These are phyloP conservation scores for Aurifilum marmelostoma DNA, from an alignment of 2,329 filamentous ascomycete species.

Conservation along the genomic window DNA sequence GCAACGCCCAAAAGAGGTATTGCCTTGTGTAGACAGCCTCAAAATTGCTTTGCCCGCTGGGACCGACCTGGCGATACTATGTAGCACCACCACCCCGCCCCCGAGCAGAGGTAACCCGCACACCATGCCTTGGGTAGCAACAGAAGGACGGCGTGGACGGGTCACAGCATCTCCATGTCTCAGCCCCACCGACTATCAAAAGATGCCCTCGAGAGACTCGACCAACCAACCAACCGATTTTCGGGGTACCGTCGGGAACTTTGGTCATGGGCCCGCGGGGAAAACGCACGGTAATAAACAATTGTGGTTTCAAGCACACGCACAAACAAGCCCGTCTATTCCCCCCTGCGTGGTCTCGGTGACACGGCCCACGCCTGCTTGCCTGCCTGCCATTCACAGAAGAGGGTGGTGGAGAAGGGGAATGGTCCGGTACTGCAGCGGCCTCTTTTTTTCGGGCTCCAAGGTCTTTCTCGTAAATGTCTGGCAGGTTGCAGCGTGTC, in stretches of 20 bases:
- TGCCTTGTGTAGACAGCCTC: neutral
- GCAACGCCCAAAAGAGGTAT: neutral
- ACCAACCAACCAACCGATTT: neutral
- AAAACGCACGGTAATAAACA: conserved; percentile 3
- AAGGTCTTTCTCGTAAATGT: neutral
- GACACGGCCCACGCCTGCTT: neutral
- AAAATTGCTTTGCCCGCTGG: neutral
- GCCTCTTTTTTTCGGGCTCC: neutral
- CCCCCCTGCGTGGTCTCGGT: neutral
- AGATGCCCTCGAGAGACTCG: neutral
- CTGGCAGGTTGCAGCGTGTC: neutral
- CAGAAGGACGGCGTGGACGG: neutral
- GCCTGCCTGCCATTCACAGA: neutral
- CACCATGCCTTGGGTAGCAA: neutral
- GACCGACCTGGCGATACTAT: neutral
- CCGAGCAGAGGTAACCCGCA: neutral
- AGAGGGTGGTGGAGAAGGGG: neutral
- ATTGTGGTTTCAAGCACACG: neutral
- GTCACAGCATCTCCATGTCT: conserved; percentile 1
- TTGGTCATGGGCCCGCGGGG: neutral
- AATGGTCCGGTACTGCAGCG: neutral
- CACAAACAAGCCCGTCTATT: neutral
- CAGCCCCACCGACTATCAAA: conserved; percentile 4
- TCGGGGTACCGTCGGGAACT: neutral
- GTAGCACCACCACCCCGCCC: neutral